Evolutionary conservation across 257 asterid species (phyloP).

Genomic region (Jaltomata sinuosa): DNA sequence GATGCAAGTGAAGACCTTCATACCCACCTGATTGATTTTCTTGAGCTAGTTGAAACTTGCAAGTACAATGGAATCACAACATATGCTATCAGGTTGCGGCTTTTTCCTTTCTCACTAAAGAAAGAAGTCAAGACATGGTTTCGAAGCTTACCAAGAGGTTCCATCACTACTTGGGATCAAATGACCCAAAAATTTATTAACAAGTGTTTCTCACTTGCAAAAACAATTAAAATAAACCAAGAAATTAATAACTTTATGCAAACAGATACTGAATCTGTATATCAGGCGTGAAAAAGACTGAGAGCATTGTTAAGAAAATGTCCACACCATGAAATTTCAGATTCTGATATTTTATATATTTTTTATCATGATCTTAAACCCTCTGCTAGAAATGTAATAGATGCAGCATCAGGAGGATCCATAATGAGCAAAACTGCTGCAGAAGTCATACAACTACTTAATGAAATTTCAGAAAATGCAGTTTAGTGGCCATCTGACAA

Average conservation of each 20-base stretch:
- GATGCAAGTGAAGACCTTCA: not conserved
- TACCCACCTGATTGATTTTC: not conserved
- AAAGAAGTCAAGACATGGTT: not conserved
- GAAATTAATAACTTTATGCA: not conserved
- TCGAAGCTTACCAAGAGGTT: not conserved
- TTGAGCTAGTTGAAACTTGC: not conserved
- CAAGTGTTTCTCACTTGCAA: not conserved
- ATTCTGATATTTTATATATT: not conserved
- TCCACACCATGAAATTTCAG: not conserved
- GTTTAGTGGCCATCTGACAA: not conserved
- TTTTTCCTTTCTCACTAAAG: not conserved
- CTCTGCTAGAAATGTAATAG: not conserved
- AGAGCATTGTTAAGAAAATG: not conserved
- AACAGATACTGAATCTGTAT: not conserved
- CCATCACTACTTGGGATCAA: not conserved
- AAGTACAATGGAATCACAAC: not conserved
- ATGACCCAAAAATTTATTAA: not conserved
- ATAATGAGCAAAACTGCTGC: not conserved
- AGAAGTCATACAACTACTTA: no score
- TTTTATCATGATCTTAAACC: not conserved
- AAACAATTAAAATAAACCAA: not conserved
- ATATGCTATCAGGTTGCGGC: not conserved
- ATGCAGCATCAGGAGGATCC: not conserved
- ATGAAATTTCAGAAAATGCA: not conserved
- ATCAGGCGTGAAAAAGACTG: not conserved